Percentiles rank a stretch among this genome's conserved stretches.
Conservation (phyloP, 805 yeast species). For the Candida anglica region DNA sequence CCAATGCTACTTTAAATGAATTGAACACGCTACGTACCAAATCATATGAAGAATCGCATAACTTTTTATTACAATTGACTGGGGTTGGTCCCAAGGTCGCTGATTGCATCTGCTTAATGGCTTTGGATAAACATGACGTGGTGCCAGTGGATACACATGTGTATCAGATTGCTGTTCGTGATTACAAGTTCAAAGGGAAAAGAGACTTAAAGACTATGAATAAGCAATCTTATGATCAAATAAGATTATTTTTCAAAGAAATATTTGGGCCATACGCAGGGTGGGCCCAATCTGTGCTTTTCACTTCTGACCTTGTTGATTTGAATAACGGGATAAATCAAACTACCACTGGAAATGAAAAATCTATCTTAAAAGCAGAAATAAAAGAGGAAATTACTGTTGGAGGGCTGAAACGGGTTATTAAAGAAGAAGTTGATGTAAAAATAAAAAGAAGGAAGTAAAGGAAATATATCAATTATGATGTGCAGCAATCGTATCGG, state of each 20-base stretch:
- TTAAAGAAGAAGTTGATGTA: neutral
- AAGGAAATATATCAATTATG: too few relatives aligned
- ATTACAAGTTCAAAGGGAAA: slow-evolving; percentile 57
- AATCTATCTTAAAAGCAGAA: neutral
- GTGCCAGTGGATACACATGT: slow-evolving; percentile 98
- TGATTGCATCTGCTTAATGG: slow-evolving; percentile 92
- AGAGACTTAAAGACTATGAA: slow-evolving; percentile 43
- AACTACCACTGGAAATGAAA: neutral
- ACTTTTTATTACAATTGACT: slow-evolving; percentile 55
- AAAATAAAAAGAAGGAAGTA: too few relatives aligned
- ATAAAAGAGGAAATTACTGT: neutral
- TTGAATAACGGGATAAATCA: slow-evolving; percentile 62
- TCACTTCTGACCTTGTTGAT: slow-evolving; percentile 77
- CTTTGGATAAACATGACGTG: slow-evolving; percentile 76
- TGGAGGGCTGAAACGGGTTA: neutral
- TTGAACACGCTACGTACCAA: slow-evolving; percentile 42
- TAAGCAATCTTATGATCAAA: slow-evolving; percentile 48
- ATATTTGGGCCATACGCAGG: slow-evolving; percentile 94
- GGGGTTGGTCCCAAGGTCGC: slow-evolving; percentile 99
- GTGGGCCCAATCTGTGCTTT: slow-evolving; percentile 96
- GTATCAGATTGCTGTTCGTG: slow-evolving; percentile 80
- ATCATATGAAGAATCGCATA: slow-evolving; percentile 51
- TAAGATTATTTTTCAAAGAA: slow-evolving; percentile 54
- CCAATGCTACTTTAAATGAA: slow-evolving; percentile 11
- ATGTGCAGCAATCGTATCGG: too few relatives aligned